A percentile compares a stretch with the other conserved stretches of the same genome.
Evolutionary conservation across 345 rosid genomes (phyloP).

Genomic region (Aquilaria yunnanensis): DNA sequence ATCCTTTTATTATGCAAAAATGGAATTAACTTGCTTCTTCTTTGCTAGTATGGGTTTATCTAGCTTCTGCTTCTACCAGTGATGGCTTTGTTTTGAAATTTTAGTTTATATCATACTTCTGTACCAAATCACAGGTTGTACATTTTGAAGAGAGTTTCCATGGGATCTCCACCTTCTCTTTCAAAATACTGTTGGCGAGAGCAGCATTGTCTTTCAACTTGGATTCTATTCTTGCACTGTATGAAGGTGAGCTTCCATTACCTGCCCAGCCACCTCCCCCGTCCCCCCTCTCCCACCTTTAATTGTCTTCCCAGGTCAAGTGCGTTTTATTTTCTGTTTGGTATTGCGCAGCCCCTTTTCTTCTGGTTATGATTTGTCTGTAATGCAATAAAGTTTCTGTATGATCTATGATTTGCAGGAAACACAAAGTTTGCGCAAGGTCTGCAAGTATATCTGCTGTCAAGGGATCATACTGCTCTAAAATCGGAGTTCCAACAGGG

Average conservation of each 20-base stretch:
- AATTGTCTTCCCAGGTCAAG: no score
- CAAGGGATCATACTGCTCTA: conserved; percentile 60
- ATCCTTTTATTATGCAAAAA: not conserved
- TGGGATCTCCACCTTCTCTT: conserved; percentile 43
- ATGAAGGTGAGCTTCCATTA: conserved; percentile 41
- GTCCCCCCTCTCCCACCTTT: no score
- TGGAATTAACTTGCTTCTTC: not conserved
- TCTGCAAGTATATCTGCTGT: conserved; percentile 57
- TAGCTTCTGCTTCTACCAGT: not conserved
- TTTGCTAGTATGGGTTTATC: not conserved
- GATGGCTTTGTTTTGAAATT: no score
- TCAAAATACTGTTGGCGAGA: conserved; percentile 57
- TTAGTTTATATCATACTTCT: no score
- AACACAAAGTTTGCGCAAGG: conserved; percentile 41
- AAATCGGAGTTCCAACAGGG: conserved; percentile 75
- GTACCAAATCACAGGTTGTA: conserved; percentile 40
- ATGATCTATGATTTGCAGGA: conserved; percentile 42
- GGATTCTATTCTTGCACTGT: conserved; percentile 50
- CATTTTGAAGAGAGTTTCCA: conserved; percentile 63
- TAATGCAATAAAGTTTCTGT: not conserved
- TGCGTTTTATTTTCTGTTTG: not conserved
- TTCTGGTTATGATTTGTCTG: no score
- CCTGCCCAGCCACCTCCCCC: not conserved
- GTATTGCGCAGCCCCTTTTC: not conserved
- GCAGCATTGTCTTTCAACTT: conserved; percentile 50